Base-by-base conservation (phyloP, 768 basidiomycete species). In the Sporobolomyces phaffii region DNA sequence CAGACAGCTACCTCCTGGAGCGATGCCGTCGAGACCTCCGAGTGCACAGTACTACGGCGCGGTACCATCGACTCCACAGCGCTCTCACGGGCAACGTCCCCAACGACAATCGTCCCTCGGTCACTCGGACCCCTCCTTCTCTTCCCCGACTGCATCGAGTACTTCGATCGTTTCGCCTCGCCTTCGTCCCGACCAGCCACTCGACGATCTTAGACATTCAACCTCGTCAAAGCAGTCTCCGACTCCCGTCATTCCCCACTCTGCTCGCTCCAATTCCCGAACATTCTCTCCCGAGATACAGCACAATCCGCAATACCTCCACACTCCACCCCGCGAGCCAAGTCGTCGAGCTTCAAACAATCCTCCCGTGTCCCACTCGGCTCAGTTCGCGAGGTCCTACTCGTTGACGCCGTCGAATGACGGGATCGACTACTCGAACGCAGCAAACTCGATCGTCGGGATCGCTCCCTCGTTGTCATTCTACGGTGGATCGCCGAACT, bases 401-500 rank as follows among this genome's bases (percentile, higher is more conserved):
- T 29, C 50, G 11, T 29, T 22, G 2, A n/a, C 41, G 14, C 31
- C 22, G 15, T 8, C 44, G 18, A 17, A 28, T 4, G 50, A 15
- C 29, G 33, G 40, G 5, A 14, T n/a, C 36, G 47, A 31, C 31
- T 41, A 50, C 26, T 5, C 36, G 14, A 11, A 28, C 15, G 45
- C 45, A 2, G 47, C 31, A 11, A 17, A 34, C 7, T 9, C 5
- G 20, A 31, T 38, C 5, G 53, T 40, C 34, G 54, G 60, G 20
- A n/a, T 67, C 26, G 38, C 65, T 4, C 22, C 60, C 1, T 67
- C 65, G 0, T 36, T 53, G 1, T 61, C 60, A 0, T 67, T 67
- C 48, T 67, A 57, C 40, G 56, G 13, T n/a, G 56, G 28, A 22
- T 31, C 43, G 20, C 43, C 43, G 2, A 1, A 4, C 28, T 24